Percentiles rank a stretch among this genome's conserved stretches.
phyloP scores from a whole-genome alignment of 768 basidiomycete species.

The Pholiota conissans region DNA sequence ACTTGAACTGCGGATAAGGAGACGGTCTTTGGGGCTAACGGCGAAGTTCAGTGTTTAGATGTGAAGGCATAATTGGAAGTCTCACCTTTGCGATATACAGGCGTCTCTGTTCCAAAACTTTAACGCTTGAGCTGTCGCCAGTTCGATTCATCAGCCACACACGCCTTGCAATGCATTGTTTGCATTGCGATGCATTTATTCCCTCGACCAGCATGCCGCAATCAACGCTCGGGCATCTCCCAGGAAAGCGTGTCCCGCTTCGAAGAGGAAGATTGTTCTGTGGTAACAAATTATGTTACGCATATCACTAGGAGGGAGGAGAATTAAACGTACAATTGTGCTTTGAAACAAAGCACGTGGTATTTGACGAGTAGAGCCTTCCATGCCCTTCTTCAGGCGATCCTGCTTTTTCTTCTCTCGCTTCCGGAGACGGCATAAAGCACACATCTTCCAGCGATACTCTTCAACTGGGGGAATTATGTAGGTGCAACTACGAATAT shows the following conservation, averaged over 20 bases:
- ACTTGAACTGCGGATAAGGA: conserved; percentile 36
- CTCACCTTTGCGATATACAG: neutral
- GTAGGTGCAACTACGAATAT: conserved; percentile 29
- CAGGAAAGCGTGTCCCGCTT: neutral
- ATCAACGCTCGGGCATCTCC: conserved; percentile 26
- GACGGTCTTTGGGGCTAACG: conserved; percentile 22
- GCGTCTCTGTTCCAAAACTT: neutral
- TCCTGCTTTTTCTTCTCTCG: conserved; percentile 15
- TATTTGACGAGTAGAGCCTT: neutral
- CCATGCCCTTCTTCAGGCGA: neutral
- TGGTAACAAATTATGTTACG: neutral
- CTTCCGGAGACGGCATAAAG: conserved; percentile 32
- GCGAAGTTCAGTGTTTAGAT: neutral
- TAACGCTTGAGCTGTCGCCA: neutral
- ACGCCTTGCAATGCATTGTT: conserved; percentile 28
- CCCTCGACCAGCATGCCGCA: conserved; percentile 18
- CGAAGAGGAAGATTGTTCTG: conserved; percentile 5
- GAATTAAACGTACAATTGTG: neutral
- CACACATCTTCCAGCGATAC: conserved; percentile 42
- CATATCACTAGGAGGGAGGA: neutral
- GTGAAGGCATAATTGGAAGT: neutral
- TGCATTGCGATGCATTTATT: conserved; percentile 20
- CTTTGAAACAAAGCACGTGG: neutral
- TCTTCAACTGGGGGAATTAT: conserved; percentile 35
- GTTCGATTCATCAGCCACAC: conserved; percentile 12